Conservation (phyloP, 805 yeast genomes). For the Lachancea waltii region DNA sequence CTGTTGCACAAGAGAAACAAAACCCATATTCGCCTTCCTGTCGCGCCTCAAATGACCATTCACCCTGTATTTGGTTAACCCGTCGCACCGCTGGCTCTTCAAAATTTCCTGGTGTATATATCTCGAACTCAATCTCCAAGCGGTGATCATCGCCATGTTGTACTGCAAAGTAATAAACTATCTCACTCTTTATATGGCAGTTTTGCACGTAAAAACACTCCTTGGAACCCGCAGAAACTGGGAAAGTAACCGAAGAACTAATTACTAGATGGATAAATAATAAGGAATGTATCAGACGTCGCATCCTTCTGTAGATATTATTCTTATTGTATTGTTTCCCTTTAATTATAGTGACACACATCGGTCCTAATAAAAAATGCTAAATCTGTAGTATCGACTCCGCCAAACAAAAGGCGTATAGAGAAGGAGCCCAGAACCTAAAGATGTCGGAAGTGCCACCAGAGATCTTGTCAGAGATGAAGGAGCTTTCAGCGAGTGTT, state of each 20-base stretch:
- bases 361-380: neutral
- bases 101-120: slow-evolving; percentile 27
- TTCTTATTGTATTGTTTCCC: neutral
- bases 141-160: slow-evolving; percentile 24
- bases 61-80: slow-evolving; percentile 69
- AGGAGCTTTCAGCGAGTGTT: slow-evolving; percentile 46
- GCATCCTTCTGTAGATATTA: neutral
- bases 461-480: slow-evolving; percentile 54
- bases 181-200: slow-evolving; percentile 59
- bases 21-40: slow-evolving; percentile 75
- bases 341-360: neutral
- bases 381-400: neutral
- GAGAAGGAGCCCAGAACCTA: slow-evolving; percentile 23
- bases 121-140: slow-evolving; percentile 26
- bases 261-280: neutral
- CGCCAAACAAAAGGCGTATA: slow-evolving; percentile 27
- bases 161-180: slow-evolving; percentile 32
- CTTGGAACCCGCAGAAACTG: slow-evolving; percentile 17
- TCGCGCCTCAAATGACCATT: slow-evolving; percentile 63
- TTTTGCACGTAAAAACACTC: slow-evolving; percentile 27
- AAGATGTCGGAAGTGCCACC: slow-evolving; percentile 44
- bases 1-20: slow-evolving; percentile 81
- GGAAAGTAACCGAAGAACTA: slow-evolving; percentile 27
- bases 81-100: slow-evolving; percentile 42
- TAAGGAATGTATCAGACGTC: neutral